These are phyloP conservation scores for Xerocomus amazonicus DNA, from an alignment of 1,284 basidiomycete genomes.

Conservation along the genomic window DNA sequence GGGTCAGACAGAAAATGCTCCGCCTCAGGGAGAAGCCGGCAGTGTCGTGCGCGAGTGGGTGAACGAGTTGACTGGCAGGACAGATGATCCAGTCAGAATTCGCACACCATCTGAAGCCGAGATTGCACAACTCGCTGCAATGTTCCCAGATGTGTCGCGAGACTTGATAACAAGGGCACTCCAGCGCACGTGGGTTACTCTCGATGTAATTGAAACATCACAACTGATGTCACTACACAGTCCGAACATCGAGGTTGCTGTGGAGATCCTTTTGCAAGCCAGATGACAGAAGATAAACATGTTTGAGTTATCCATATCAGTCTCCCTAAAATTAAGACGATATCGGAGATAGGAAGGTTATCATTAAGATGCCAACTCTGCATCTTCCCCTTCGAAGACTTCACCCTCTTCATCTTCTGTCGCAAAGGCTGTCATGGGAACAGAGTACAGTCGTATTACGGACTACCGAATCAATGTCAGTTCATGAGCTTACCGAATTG, in stretches of 20 bases:
- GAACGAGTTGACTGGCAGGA: constrained; percentile 68
- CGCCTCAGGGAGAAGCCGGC: constrained; percentile 23
- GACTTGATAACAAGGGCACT: constrained; percentile 76
- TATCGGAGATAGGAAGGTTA: constrained; percentile 9
- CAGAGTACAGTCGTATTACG: constrained; percentile 89
- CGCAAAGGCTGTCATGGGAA: constrained; percentile 84
- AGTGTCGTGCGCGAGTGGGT: constrained; percentile 78
- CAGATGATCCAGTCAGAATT: constrained; percentile 50
- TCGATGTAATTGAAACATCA: background rate
- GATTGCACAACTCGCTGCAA: constrained; percentile 66
- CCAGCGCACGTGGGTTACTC: constrained; percentile 67
- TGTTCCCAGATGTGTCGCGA: constrained; percentile 80
- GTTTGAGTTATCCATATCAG: constrained; percentile 2
- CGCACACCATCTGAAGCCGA: constrained; percentile 73
- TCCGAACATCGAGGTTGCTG: constrained; percentile 73
- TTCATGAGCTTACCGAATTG: constrained; percentile 1
- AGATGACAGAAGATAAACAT: constrained; percentile 11
- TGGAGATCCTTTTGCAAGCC: constrained; percentile 69
- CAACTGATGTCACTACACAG: constrained; percentile 40
- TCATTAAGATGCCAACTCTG: constrained; percentile 33
- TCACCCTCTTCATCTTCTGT: constrained; percentile 58
- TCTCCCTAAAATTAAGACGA: background rate
- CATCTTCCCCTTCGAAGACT: constrained; percentile 50
- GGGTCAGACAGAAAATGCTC: constrained; percentile 3
- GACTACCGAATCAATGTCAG: constrained; percentile 51